phyloP scores from a whole-genome alignment of 2,329 filamentous ascomycete genomes.

The Sphaerulina populicola region DNA sequence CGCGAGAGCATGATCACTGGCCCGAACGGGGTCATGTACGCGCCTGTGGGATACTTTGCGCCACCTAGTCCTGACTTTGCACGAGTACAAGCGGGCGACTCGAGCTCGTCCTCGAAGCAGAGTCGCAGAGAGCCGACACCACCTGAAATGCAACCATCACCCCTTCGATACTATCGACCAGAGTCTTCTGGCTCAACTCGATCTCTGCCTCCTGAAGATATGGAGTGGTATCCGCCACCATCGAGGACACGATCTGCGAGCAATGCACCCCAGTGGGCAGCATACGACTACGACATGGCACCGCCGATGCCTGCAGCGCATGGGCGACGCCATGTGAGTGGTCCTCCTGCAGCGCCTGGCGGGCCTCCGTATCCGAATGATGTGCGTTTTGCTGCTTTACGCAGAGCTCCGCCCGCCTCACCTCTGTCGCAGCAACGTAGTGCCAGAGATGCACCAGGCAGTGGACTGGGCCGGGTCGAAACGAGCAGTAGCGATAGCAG shows the following conservation, averaged over 20 bases:
- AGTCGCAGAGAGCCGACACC: slow-evolving; percentile 29
- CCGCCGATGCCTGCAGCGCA: slow-evolving; percentile 26
- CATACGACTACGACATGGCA: slow-evolving; percentile 34
- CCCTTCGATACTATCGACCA: slow-evolving; percentile 28
- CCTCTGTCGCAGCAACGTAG: slow-evolving; percentile 18
- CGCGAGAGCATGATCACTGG: slow-evolving; percentile 36
- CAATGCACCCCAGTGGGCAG: slow-evolving; percentile 28
- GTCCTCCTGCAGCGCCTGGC: slow-evolving; percentile 20
- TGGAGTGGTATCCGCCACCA: slow-evolving; percentile 32
- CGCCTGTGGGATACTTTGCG: slow-evolving; percentile 28
- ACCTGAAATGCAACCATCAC: slow-evolving; percentile 21
- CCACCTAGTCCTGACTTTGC: slow-evolving; percentile 22
- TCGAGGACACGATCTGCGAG: slow-evolving; percentile 36
- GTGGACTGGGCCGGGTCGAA: slow-evolving; percentile 21
- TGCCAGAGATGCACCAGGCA: slow-evolving; percentile 11
- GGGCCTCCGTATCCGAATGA: slow-evolving; percentile 14
- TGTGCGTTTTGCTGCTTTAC: slow-evolving; percentile 29
- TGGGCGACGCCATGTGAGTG: slow-evolving; percentile 31
- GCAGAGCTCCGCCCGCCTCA: slow-evolving; percentile 25
- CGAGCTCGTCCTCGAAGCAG: slow-evolving; percentile 22
- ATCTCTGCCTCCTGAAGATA: slow-evolving; percentile 42
- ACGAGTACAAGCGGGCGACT: slow-evolving; percentile 1
- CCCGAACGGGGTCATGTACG: slow-evolving; percentile 42
- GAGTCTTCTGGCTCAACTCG: slow-evolving; percentile 36
- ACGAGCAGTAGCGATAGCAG: slow-evolving; percentile 21